A percentile compares a stretch with the other conserved stretches of the same genome.
These are phyloP conservation scores for Adansonia rubrostipa DNA, from an alignment of 441 rosid genomes.

Conservation along the genomic window DNA sequence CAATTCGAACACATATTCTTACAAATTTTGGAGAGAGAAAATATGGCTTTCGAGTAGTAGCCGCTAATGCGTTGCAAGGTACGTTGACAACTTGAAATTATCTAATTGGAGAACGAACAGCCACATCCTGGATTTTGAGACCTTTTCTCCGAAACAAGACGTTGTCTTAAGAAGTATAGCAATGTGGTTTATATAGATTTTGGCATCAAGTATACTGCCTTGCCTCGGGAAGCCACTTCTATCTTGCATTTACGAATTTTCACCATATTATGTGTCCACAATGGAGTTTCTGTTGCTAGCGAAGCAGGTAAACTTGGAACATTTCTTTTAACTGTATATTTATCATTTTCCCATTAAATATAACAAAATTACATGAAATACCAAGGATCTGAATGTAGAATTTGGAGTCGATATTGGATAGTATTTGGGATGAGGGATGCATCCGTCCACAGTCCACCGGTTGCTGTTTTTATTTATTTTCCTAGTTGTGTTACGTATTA, in stretches of 20 bases:
- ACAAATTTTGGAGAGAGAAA: slow-evolving; percentile 29
- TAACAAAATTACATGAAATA: no score
- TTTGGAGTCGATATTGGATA: neutral
- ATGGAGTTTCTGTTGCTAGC: neutral
- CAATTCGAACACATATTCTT: neutral
- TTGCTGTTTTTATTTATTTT: neutral
- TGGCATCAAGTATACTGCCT: neutral
- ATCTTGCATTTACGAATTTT: neutral
- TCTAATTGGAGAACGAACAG: neutral
- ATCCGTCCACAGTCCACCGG: neutral
- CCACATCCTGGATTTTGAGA: neutral
- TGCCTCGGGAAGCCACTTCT: neutral
- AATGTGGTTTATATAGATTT: neutral
- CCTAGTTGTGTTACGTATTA: neutral
- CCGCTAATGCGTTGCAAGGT: neutral
- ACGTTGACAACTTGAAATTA: neutral
- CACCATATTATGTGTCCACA: neutral
- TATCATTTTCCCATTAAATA: neutral
- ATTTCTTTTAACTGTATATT: neutral
- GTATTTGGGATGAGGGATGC: neutral
- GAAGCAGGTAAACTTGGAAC: neutral
- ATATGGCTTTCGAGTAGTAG: neutral
- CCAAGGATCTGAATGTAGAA: neutral
- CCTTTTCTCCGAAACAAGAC: neutral
- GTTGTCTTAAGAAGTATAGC: neutral